Base-by-base conservation (phyloP, 225 moss, liverwort and hornwort species). In the Ulota crispa region DNA sequence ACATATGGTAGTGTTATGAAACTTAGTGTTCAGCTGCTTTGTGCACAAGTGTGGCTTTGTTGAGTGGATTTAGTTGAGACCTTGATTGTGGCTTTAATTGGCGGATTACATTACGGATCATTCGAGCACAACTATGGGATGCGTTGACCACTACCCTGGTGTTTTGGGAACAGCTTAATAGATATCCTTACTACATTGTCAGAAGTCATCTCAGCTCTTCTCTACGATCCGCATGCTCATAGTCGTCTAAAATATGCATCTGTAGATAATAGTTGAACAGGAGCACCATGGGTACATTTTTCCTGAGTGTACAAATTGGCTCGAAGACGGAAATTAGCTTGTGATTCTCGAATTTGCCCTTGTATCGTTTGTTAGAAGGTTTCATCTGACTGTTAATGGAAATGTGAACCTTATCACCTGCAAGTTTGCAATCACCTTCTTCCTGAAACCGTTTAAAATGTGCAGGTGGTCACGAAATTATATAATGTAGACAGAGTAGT, bases 71-170 rank as follows among this genome's bases (percentile, higher is more conserved):
- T 67, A 26, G 57, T 74, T 50, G 50, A 59, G 67, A 31, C 9
- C 30, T 68, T 73, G 36, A 27, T 79, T 65, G 53, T 83, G 72
- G 71, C 64, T 78, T 23, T 16, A 41, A 7, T 64, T 64, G 9
- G 77, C 64, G 23, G 53, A 63, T 42, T 64, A 19, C 24, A 36
- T 64, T 23, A 71, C n/a, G 59, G 34, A 47, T 75, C 13, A 24
- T 41, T 27, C n/a, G 39, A 41, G 20, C 53, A 61, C 27, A 43
- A 68, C 26, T 56, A 28, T 62, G 52, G 54, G 63, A 53, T 53
- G 23, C 30, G 27, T 37, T 59, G 59, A 59, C 27, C 71, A 42
- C 37, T 71, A 55, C 30, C 54, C 54, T 30, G 70, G 70, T 12
- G n/a, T 20, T 26, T 8, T 2, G 59, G 39, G 39, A 27, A 28